Evolutionary conservation across 371 early-diverging fungal genomes (phyloP).

Genomic region (Parasitella parasitica): DNA sequence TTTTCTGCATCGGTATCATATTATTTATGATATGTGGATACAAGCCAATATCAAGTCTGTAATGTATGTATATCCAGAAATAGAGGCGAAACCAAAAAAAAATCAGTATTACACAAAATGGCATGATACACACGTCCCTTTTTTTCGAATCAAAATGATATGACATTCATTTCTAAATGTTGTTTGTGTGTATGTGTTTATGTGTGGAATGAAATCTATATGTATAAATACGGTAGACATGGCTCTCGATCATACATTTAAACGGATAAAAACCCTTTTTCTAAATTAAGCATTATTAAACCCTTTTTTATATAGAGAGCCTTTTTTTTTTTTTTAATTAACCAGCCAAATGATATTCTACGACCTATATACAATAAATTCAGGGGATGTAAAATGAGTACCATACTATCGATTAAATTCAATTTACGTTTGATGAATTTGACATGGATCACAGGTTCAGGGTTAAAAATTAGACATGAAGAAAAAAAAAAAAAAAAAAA

Average conservation of each 20-base stretch:
- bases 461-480: no score
- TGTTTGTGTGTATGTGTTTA: no score
- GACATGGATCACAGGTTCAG: no score
- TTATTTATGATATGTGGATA: not conserved
- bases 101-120: not conserved
- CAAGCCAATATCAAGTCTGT: not conserved
- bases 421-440: no score
- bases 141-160: not conserved
- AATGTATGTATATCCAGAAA: no score
- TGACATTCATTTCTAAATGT: not conserved
- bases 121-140: slow-evolving; percentile 4
- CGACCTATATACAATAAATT: no score
- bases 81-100: not conserved
- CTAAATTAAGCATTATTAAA: slow-evolving; percentile 19
- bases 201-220: slow-evolving; percentile 17
- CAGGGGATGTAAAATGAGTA: no score
- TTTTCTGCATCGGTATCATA: no score
- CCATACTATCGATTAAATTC: no score
- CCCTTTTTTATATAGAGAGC: slow-evolving; percentile 10
- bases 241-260: slow-evolving; percentile 1
- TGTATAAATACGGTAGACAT: slow-evolving; percentile 2
- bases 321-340: not conserved
- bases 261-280: not conserved
- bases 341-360: not conserved
- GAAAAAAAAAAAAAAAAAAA: not conserved